These are phyloP conservation scores for Suillus paluster DNA, from an alignment of 768 basidiomycete genomes.

Conservation along the genomic window DNA sequence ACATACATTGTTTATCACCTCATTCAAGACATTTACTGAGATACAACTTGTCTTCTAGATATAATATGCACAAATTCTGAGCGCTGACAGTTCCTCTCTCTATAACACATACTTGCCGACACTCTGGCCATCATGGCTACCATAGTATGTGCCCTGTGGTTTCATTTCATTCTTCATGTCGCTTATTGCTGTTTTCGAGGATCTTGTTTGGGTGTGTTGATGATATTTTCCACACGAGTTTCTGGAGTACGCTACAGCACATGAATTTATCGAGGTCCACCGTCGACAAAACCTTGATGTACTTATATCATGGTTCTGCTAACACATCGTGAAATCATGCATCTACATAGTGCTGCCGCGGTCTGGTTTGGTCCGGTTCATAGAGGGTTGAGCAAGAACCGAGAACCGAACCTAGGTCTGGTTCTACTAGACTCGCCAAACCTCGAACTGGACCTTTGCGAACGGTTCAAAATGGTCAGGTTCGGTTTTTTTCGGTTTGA, in stretches of 20 bases:
- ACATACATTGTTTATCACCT: constrained; percentile 53
- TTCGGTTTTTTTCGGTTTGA: too few species aligned
- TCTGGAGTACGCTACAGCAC: not conserved
- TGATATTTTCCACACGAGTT: not conserved
- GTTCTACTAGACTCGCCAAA: too few species aligned
- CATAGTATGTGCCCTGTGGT: constrained; percentile 62
- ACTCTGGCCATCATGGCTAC: constrained; percentile 97
- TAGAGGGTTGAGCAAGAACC: too few species aligned
- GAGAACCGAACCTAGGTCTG: too few species aligned
- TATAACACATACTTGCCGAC: constrained; percentile 86
- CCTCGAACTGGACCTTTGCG: too few species aligned
- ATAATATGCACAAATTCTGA: constrained; percentile 28
- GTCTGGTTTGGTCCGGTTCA: too few species aligned
- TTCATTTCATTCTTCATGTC: too few species aligned
- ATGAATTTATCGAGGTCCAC: constrained; percentile 30
- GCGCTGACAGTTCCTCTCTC: constrained; percentile 18
- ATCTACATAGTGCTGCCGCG: not conserved
- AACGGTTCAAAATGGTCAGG: too few species aligned
- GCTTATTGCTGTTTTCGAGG: constrained; percentile 37
- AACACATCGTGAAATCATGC: too few species aligned
- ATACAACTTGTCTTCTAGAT: constrained; percentile 34
- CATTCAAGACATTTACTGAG: constrained; percentile 13
- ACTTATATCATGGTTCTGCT: too few species aligned
- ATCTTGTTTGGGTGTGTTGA: constrained; percentile 89
- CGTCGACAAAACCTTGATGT: constrained; percentile 25